Percentiles rank a stretch among this genome's conserved stretches.
These are phyloP conservation scores for Centella asiatica DNA, from an alignment of 129 eudicot genomes.

Conservation along the genomic window DNA sequence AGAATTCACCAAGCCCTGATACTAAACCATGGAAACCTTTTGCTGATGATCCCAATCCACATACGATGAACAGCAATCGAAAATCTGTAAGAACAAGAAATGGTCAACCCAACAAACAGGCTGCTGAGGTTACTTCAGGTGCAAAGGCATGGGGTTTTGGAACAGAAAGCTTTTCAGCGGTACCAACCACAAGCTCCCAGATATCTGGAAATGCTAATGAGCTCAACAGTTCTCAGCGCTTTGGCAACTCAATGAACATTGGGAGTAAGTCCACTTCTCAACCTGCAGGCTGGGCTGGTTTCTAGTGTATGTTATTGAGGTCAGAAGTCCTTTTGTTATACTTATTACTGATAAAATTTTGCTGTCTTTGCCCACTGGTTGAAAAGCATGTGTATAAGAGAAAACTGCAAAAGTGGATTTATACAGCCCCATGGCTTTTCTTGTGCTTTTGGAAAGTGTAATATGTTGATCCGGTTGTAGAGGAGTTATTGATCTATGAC, in stretches of 20 bases:
- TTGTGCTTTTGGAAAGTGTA: too few species aligned
- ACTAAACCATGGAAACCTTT: constrained; percentile 74
- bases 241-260: constrained; percentile 41
- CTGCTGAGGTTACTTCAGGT: constrained; percentile 27
- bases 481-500: too few species aligned
- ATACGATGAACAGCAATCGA: constrained; percentile 25
- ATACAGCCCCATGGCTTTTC: too few species aligned
- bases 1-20: constrained; percentile 42
- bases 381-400: too few species aligned
- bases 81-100: constrained; percentile 81
- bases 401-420: too few species aligned
- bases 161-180: constrained; percentile 68
- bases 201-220: constrained; percentile 26
- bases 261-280: constrained; percentile 66
- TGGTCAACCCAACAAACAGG: constrained; percentile 42
- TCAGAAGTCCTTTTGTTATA: too few species aligned
- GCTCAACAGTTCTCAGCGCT: constrained; percentile 33
- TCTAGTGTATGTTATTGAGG: constrained; percentile 24
- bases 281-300: constrained; percentile 99
- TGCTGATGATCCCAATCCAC: constrained; percentile 33
- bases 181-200: constrained; percentile 48
- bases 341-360: too few species aligned
- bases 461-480: too few species aligned
- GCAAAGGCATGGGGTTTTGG: constrained; percentile 62
- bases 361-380: too few species aligned